Evolutionary conservation across 257 asterid species (phyloP).

Genomic region (Jacaranda copaia): DNA sequence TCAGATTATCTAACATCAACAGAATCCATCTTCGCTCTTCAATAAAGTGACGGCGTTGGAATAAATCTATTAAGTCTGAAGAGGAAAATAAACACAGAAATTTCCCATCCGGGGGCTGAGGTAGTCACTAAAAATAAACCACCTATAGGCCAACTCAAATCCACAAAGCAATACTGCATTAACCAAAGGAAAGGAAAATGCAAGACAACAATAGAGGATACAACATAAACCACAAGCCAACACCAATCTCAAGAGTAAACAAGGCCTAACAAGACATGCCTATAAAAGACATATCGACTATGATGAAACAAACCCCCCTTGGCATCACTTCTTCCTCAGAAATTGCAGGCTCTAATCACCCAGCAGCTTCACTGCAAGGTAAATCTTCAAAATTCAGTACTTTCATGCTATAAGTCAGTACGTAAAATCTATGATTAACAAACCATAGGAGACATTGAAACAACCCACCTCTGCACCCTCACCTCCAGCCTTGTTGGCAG

Average conservation of each 20-base stretch:
- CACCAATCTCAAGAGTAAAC: too few relatives aligned
- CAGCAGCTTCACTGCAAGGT: neutral
- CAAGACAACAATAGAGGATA: neutral
- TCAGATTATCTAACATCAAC: too few relatives aligned
- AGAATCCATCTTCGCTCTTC: too few relatives aligned
- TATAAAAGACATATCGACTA: neutral
- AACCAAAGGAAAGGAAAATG: neutral
- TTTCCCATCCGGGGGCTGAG: neutral
- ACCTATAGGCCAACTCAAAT: neutral
- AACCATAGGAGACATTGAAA: neutral
- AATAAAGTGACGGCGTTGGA: too few relatives aligned
- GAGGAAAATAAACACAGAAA: neutral
- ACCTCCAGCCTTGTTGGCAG: too few relatives aligned
- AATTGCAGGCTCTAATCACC: neutral
- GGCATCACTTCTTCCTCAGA: neutral
- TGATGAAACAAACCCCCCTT: neutral
- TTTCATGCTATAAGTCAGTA: neutral
- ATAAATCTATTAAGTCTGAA: neutral
- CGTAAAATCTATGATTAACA: neutral
- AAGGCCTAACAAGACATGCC: neutral
- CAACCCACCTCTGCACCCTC: neutral
- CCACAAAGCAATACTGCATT: neutral
- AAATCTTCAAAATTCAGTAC: too few relatives aligned
- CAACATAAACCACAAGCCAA: too few relatives aligned
- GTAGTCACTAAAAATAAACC: neutral